phyloP scores from a whole-genome alignment of 768 basidiomycete genomes.

The Dioszegia hungarica region DNA sequence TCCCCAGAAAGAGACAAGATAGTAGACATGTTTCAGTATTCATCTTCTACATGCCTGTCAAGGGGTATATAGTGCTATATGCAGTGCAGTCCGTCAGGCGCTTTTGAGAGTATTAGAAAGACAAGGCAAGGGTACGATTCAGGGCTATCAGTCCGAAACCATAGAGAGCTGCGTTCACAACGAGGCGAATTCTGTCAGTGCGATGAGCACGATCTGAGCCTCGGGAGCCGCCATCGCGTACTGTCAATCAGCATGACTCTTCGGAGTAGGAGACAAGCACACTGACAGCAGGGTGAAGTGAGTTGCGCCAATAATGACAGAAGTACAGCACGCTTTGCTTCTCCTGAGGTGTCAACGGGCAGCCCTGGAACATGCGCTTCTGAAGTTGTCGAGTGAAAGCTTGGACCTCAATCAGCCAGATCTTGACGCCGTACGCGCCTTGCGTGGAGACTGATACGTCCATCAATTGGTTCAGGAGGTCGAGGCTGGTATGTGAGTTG shows the following conservation, averaged over 20 bases:
- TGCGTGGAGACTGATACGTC: slow-evolving; percentile 20
- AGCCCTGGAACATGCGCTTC: slow-evolving; percentile 26
- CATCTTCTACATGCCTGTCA: too few species aligned
- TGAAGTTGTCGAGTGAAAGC: slow-evolving; percentile 22
- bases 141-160: too few species aligned
- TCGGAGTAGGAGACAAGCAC: too few species aligned
- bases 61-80: not conserved
- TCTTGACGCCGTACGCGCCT: slow-evolving; percentile 19
- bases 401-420: slow-evolving; percentile 41
- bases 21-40: too few species aligned
- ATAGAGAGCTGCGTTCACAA: too few species aligned
- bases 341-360: slow-evolving; percentile 34
- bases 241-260: not conserved
- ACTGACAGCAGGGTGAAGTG: slow-evolving; percentile 28
- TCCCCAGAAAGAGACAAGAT: too few species aligned
- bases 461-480: slow-evolving; percentile 30
- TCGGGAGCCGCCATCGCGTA: slow-evolving; percentile 37
- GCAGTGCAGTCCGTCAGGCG: not conserved
- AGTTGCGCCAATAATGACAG: slow-evolving; percentile 35
- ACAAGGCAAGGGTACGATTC: too few species aligned
- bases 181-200: slow-evolving; percentile 28
- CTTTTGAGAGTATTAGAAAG: too few species aligned
- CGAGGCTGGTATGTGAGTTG: slow-evolving; percentile 23
- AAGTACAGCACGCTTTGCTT: slow-evolving; percentile 22
- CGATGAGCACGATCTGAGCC: slow-evolving; percentile 38